Evolutionary conservation across 2,329 filamentous ascomycete genomes (phyloP), one percentile per base, ranked within the genome.

Genomic region (Cadophora sp.): DNA sequence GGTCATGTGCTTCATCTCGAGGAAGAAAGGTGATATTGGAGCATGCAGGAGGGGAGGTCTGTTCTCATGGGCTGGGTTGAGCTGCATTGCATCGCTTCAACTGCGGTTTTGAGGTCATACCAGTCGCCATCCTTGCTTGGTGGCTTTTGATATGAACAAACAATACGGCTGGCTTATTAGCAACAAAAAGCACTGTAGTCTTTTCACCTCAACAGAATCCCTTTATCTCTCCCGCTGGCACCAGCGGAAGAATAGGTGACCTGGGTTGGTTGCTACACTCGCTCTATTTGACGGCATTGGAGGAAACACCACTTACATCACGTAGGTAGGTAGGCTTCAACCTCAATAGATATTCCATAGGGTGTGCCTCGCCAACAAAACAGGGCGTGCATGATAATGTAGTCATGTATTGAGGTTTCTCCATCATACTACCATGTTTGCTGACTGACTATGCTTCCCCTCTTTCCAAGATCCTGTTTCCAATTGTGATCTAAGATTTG

Each of bases 361-460:
- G 9, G n/a, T 37, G 19, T 50, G 60, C 68, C 16, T 19, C 12
- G 40, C 12, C 40, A 43, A 14, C 16, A 43, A 43, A 43, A 43
- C 1, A 16, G 16, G 24, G n/a, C 37, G 26, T 50, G 46, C 68
- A 70, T 62, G 59, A 56, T 67, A 62, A 67, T 62, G 34, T 62
- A 67, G 55, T 64, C 60, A 66, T 55, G 64, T 40, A n/a, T 29
- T 9, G 19, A 48, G 22, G 1, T 48, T 48, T 22, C 43, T 37
- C 19, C 43, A 22, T 43, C 40, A 43, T 8, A 37, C 34, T 37
- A 43, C 40, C 14, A 16, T 43, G 40, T 48, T 48, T 22, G n/a
- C 43, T 48, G n/a, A 48, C 43, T 48, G 19, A 14, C 43, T 16
- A 19, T 48, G 19, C 43, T 12, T 31, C 31, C 27, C 51, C 51